Base-by-base conservation (phyloP, 2,329 filamentous ascomycete species). In the Exutisphaerella laricina region DNA sequence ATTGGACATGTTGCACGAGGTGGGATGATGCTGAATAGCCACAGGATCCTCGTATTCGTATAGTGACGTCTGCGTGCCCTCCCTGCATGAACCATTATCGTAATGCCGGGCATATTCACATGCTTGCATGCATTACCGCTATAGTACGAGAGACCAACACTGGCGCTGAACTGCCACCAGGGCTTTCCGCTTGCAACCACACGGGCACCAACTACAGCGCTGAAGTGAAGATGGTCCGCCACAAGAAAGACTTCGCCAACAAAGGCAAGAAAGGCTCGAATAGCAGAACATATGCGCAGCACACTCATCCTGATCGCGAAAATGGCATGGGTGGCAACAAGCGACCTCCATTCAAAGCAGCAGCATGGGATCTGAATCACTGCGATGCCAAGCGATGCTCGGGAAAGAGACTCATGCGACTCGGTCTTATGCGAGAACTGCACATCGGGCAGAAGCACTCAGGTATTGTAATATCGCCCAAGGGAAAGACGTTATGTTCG, bases 321-420 rank as follows among this genome's bases (percentile, higher is more conserved):
- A 45, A 56, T 30, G 54, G 53, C 23, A 39, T 54, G 20, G 50
- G 50, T 17, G 53, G 48, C 23, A 51, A 48, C 38, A 59, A 59
- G 34, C 49, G 66, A 18, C 69, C 77, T 58, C 51, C 80, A 69
- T 96, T 89, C 77, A 94, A 94, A 69, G 90, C 92, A 36, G 92
- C 90, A 46, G 96, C 90, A 66, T 98, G 92, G 92, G 92, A 98
- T 61, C 75, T 98, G 23, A 90, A 89, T 49, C 92, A 98, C 70
- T 98, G 92, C 72, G 92, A 98, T 61, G 88, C 90, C 6, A 97
- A 96, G 67, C 77, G 90, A 56, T 98, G 92, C 69, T 96, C 89
- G 0, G 92, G 92, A 22, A 98, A 98, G 71, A 82, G 87, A 51
- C 77, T 98, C 23, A 95, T 98, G 78, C 82, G 84, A 51, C 78